phyloP scores from a whole-genome alignment of 257 asterid species.

The Plectranthus barbatus region DNA sequence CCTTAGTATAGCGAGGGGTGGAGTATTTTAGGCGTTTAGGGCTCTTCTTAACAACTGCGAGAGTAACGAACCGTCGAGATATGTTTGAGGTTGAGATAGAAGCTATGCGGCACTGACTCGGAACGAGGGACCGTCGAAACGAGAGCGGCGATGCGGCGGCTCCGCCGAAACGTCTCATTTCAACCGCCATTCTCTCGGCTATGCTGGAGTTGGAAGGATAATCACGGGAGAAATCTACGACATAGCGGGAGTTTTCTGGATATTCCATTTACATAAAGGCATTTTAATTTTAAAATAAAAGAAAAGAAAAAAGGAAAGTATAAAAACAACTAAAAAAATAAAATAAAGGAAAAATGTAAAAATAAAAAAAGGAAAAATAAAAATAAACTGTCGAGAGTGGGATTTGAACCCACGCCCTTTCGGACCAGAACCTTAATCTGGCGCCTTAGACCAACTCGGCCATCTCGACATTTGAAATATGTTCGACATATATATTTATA shows the following conservation, averaged over 20 bases:
- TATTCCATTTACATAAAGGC: background rate
- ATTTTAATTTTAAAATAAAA: too few species aligned
- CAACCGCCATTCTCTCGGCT: conserved; percentile 39
- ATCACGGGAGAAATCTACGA: too few species aligned
- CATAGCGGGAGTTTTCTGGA: background rate
- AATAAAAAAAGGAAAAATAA: too few species aligned
- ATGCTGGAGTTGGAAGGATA: background rate
- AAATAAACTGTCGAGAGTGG: conserved; percentile 92
- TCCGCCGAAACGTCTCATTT: conserved; percentile 22
- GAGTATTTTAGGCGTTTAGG: conserved; percentile 92
- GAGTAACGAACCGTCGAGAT: conserved; percentile 29
- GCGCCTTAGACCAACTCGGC: conserved; percentile 99
- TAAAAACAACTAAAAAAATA: too few species aligned
- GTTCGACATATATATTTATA: too few species aligned
- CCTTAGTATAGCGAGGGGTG: conserved; percentile 75
- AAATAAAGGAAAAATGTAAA: too few species aligned
- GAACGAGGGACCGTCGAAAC: conserved; percentile 30
- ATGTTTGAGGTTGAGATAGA: conserved; percentile 16
- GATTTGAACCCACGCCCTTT: conserved; percentile 99
- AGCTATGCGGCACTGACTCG: conserved; percentile 18
- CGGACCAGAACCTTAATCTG: conserved; percentile 99
- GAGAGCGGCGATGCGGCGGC: conserved; percentile 27
- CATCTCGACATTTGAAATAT: conserved; percentile 36
- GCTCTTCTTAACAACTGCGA: conserved; percentile 61
- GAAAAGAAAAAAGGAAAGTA: too few species aligned